phyloP scores from a whole-genome alignment of 1,284 basidiomycete species.

The Boletellus deceptivus region DNA sequence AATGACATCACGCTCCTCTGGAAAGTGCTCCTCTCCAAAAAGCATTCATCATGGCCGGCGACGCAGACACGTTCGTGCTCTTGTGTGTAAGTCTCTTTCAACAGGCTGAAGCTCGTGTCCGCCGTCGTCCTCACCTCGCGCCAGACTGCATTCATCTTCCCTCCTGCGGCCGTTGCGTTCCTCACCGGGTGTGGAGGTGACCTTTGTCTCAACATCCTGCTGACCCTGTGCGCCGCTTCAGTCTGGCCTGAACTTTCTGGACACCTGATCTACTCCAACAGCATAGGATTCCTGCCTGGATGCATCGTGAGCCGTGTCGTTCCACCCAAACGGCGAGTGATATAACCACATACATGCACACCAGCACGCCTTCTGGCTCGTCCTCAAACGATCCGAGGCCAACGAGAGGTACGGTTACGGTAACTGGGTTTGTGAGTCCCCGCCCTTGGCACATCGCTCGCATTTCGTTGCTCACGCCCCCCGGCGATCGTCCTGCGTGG shows the following conservation, averaged over 20 bases:
- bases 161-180: conserved; percentile 58
- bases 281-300: conserved; percentile 73
- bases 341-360: background rate
- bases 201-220: conserved; percentile 63
- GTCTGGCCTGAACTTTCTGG: rapidly evolving
- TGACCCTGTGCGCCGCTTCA: conserved; percentile 52
- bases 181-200: conserved; percentile 67
- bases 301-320: conserved; percentile 46
- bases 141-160: conserved; percentile 70
- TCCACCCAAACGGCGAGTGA: background rate
- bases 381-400: conserved; percentile 69
- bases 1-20: conserved; percentile 27
- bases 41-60: conserved; percentile 20
- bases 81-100: conserved; percentile 13
- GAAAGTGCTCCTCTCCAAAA: background rate
- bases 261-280: conserved; percentile 21
- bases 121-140: background rate
- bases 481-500: background rate
- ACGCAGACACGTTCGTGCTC: conserved; percentile 18
- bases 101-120: background rate
- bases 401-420: conserved; percentile 69
- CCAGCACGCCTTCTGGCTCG: conserved; percentile 62
- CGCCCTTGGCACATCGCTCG: background rate
- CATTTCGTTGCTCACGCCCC: background rate
- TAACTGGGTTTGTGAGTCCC: conserved; percentile 56